Conservation (phyloP, 371 early-diverging fungal species). For the Mucor plumbeus region DNA sequence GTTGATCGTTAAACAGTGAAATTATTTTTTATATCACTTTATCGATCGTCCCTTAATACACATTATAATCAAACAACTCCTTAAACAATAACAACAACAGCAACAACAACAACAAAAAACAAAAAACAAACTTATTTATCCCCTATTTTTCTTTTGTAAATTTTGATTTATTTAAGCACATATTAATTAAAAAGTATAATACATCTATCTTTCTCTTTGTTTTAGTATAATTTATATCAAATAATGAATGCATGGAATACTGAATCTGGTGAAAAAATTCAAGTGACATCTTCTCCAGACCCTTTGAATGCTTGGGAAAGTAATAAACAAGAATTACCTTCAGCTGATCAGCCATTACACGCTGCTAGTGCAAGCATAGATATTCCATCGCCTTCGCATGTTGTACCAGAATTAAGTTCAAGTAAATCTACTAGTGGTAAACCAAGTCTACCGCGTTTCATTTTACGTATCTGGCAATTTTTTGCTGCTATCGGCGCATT, state of each 20-base stretch:
- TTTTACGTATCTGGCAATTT: slow-evolving; percentile 38
- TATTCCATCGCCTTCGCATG: slow-evolving; percentile 8
- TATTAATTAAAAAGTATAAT: background rate
- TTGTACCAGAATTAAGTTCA: background rate
- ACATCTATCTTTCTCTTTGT: too few relatives aligned
- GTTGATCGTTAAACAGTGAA: background rate
- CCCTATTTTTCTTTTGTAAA: background rate
- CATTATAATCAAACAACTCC: background rate
- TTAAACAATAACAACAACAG: background rate
- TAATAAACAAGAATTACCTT: slow-evolving; percentile 16
- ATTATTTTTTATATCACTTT: background rate
- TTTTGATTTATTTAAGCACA: background rate
- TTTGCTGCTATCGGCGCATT: slow-evolving; percentile 42
- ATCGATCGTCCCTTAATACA: background rate
- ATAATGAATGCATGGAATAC: slow-evolving; percentile 13
- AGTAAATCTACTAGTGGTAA: background rate
- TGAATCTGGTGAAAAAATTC: slow-evolving; percentile 9
- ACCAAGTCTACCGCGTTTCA: slow-evolving; percentile 17
- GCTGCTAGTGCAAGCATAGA: slow-evolving; percentile 14
- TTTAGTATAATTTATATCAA: too few relatives aligned
- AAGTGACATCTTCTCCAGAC: slow-evolving; percentile 1
- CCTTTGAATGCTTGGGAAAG: slow-evolving; percentile 11
- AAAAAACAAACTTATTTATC: background rate
- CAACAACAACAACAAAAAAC: too few relatives aligned
- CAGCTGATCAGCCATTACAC: slow-evolving; percentile 8